Base-by-base conservation (phyloP, 75 land plant species). In the Chamaecyparis obtusa region DNA sequence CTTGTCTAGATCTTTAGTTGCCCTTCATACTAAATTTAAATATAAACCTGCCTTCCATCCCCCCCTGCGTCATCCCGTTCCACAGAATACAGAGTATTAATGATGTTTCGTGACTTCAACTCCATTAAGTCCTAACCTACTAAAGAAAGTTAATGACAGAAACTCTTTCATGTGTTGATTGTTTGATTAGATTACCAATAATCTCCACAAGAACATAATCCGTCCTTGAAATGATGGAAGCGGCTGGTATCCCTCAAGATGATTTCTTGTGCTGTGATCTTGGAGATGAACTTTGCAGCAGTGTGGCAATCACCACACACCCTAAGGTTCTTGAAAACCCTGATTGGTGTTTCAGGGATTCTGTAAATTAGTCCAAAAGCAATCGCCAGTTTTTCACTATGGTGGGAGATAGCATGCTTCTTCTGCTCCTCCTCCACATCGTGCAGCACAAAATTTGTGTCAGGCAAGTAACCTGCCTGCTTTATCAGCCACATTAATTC, bases 351-450 rank as follows among this genome's bases (percentile, higher is more conserved):
- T 24, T 2, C 27, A 33, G 36, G 14, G 36, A 14, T 30, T 24
- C 14, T 74, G 76, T 33, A 32, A 10, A 74, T 33, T 0, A 74
- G 76, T 33, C 76, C 76, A 33, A 74, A 74, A 33, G 36, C 76
- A 74, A 74, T 74, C 4, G 76, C 76, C 36, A 74, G 76, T 15
- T 74, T 74, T 33, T 74, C 76, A 33, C 76, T 74, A 14, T 74
- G 76, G 36, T 74, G 32, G 76, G 14, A 11, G 76, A 74, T 74
- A 14, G 10, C 36, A 10, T 16, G 76, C 36, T 33, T 33, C 36
- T 74, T 74, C 36, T 74, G 36, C 76, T 74, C 76, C 36, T 74
- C 76, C 76, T 74, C 76, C 36, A 74, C 76, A 74, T 74, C 76
- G 33, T 33, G 76, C 32, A 74, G 36, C 9, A 74, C 76, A 74